Percentiles rank a stretch among this genome's conserved stretches.
Conservation (phyloP, 1,139 yeast genomes). For the Pichia sp. region DNA sequence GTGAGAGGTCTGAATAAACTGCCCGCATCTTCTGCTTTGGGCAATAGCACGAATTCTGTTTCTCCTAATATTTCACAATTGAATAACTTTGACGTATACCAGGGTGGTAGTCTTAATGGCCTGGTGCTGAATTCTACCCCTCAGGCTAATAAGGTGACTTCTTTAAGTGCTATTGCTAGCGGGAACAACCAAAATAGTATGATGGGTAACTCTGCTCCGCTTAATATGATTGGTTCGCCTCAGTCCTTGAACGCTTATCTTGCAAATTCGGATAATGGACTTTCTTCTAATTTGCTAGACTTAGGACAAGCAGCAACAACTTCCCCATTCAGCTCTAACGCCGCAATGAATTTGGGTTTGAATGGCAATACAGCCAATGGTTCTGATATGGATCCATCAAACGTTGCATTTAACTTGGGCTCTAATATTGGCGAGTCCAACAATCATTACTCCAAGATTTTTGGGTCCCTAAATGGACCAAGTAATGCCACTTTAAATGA, state of each 20-base stretch:
- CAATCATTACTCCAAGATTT: conserved; percentile 23
- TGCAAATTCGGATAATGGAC: conserved; percentile 1
- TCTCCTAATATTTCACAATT: conserved; percentile 19
- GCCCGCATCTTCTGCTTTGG: background rate
- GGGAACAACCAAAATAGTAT: conserved; percentile 13
- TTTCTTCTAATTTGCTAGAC: conserved; percentile 4
- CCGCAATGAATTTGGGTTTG: conserved; percentile 16
- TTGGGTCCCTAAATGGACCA: conserved; percentile 17
- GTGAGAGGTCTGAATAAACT: background rate
- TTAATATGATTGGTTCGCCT: conserved; percentile 20
- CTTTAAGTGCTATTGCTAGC: conserved; percentile 21
- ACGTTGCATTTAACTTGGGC: conserved; percentile 9
- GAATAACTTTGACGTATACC: conserved; percentile 14
- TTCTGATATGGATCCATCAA: conserved; percentile 12
- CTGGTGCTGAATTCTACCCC: conserved; percentile 15
- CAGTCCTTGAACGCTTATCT: conserved; percentile 15
- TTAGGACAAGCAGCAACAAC: conserved; percentile 17
- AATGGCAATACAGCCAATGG: conserved; percentile 8
- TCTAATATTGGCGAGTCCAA: conserved; percentile 18
- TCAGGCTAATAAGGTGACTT: conserved; percentile 16
- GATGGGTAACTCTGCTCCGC: background rate
- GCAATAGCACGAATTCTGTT: background rate
- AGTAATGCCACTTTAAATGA: conserved; percentile 1
- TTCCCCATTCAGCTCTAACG: conserved; percentile 16
- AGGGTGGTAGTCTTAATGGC: conserved; percentile 5